Percentiles rank a stretch among this genome's conserved stretches.
Conservation (phyloP, 2,329 filamentous ascomycete species). For the Alternaria ventricosa region DNA sequence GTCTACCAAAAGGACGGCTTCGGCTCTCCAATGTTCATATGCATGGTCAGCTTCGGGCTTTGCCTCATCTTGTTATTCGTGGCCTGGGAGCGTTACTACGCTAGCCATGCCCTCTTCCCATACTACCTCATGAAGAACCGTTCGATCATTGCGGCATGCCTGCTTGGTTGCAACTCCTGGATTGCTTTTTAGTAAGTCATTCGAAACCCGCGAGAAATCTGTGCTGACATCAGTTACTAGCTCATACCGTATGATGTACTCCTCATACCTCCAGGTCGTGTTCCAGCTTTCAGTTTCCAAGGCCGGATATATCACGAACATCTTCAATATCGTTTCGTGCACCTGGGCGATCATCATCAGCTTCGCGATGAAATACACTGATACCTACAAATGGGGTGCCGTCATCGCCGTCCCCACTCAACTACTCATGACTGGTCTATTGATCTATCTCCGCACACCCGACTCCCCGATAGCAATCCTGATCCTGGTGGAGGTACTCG, state of each 20-base stretch:
- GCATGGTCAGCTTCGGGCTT: slow-evolving; percentile 46
- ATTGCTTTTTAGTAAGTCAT: slow-evolving; percentile 31
- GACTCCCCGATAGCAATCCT: slow-evolving; percentile 30
- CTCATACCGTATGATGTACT: slow-evolving; percentile 42
- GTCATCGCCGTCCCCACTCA: slow-evolving; percentile 30
- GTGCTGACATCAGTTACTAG: slow-evolving; percentile 3
- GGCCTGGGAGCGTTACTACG: slow-evolving; percentile 48
- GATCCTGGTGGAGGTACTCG: slow-evolving; percentile 37
- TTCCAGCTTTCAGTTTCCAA: slow-evolving; percentile 22
- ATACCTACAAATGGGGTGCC: slow-evolving; percentile 33
- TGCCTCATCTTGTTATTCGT: slow-evolving; percentile 42
- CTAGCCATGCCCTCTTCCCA: slow-evolving; percentile 50
- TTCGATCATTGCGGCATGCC: slow-evolving; percentile 59
- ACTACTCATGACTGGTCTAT: slow-evolving; percentile 32
- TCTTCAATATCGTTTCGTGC: slow-evolving; percentile 31
- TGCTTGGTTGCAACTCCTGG: slow-evolving; percentile 37
- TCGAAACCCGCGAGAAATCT: background rate
- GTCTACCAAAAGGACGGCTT: slow-evolving; percentile 35
- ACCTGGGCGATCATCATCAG: slow-evolving; percentile 25
- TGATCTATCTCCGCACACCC: slow-evolving; percentile 37
- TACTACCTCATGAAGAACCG: slow-evolving; percentile 56
- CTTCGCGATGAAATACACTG: slow-evolving; percentile 26
- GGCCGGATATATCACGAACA: slow-evolving; percentile 29
- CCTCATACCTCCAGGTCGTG: slow-evolving; percentile 50
- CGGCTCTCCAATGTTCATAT: slow-evolving; percentile 44